Evolutionary conservation across 2,329 filamentous ascomycete species (phyloP).

Genomic region (Thelonectria blattea): DNA sequence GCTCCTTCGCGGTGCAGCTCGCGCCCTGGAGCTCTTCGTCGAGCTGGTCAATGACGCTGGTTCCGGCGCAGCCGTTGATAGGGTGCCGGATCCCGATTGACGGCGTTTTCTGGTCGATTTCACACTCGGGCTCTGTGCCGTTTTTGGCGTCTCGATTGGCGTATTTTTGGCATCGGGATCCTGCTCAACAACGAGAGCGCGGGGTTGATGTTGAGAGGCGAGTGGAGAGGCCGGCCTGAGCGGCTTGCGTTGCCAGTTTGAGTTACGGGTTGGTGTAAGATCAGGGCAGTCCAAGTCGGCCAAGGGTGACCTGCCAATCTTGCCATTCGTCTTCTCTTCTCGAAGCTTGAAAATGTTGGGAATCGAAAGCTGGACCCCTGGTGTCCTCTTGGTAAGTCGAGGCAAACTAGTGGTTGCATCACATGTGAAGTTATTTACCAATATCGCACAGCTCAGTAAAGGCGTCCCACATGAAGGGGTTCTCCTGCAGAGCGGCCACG

Average conservation of each 20-base stretch:
- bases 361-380: slow-evolving; percentile 11
- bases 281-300: slow-evolving; percentile 4
- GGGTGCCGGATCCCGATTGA: slow-evolving; percentile 3
- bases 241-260: slow-evolving; percentile 16
- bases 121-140: not conserved
- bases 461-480: slow-evolving; percentile 33
- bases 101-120: slow-evolving; percentile 1
- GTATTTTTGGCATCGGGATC: not conserved
- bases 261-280: slow-evolving; percentile 6
- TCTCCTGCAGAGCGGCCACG: slow-evolving; percentile 22
- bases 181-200: not conserved
- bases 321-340: slow-evolving; percentile 9
- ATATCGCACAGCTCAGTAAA: slow-evolving; percentile 31
- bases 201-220: slow-evolving; percentile 5
- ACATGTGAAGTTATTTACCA: slow-evolving; percentile 11
- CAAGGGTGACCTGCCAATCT: not conserved
- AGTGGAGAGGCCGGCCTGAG: slow-evolving; percentile 14
- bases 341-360: slow-evolving; percentile 24
- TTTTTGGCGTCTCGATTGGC: not conserved
- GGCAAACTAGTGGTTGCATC: not conserved
- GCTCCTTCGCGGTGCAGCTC: slow-evolving; percentile 25
- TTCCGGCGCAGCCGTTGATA: not conserved
- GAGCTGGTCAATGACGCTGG: slow-evolving; percentile 12
- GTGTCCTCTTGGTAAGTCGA: slow-evolving; percentile 1
- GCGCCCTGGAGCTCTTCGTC: not conserved